phyloP scores from a whole-genome alignment of 768 basidiomycete species.

The Calocybe gangraenosa region DNA sequence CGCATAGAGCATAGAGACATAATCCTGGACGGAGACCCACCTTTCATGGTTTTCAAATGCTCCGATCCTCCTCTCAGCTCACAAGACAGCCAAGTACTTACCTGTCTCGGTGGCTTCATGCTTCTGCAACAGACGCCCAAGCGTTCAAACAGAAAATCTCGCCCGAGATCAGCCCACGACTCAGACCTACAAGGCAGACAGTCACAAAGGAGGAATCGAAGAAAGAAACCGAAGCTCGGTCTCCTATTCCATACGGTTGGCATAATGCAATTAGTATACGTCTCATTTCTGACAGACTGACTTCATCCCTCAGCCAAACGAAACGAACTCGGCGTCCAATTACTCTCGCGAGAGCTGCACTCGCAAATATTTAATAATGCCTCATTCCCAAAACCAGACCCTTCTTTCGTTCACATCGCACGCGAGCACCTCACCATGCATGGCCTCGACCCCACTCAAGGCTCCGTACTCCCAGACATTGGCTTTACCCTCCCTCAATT shows the following conservation, averaged over 20 bases:
- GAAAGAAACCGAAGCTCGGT: slow-evolving; percentile 1
- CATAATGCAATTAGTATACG: not conserved
- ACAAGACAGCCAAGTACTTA: slow-evolving; percentile 21
- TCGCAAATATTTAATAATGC: slow-evolving; percentile 75
- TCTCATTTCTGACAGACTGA: not conserved
- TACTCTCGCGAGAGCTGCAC: slow-evolving; percentile 80
- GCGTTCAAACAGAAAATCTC: slow-evolving; percentile 16
- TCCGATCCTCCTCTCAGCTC: slow-evolving; percentile 16
- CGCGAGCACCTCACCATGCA: slow-evolving; percentile 78
- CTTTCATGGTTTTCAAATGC: slow-evolving; percentile 22
- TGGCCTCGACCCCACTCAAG: slow-evolving; percentile 74
- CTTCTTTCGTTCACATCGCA: slow-evolving; percentile 68
- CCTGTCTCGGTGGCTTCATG: slow-evolving; percentile 28
- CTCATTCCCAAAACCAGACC: slow-evolving; percentile 58
- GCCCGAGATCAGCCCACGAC: not conserved
- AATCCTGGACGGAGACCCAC: not conserved
- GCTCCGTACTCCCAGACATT: slow-evolving; percentile 76
- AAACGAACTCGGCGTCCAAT: slow-evolving; percentile 91
- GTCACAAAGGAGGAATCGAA: slow-evolving; percentile 1
- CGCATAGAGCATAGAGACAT: too few relatives aligned
- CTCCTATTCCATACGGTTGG: slow-evolving; percentile 11
- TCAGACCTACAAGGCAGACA: slow-evolving; percentile 1
- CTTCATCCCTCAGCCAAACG: slow-evolving; percentile 47
- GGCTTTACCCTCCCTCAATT: slow-evolving; percentile 80
- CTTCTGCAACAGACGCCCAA: slow-evolving; percentile 19